Evolutionary conservation across 2,329 filamentous ascomycete species (phyloP), one percentile per base, ranked within the genome.

Genomic region (Neurospora crassa): DNA sequence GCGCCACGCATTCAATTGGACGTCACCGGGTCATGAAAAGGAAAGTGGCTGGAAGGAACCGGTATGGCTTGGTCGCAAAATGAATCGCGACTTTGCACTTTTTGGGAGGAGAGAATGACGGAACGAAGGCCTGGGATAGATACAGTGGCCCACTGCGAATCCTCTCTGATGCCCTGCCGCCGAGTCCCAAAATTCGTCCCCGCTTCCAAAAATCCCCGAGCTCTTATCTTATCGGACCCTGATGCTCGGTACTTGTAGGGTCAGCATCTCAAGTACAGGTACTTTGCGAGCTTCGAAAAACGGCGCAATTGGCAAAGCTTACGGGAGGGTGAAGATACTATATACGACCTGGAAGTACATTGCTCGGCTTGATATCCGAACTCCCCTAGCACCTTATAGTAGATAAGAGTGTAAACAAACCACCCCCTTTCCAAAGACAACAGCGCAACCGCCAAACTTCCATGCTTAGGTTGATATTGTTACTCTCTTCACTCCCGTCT

Each of bases 1-100:
- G 72, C 74, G 68, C 73, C 73, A 72, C 75, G 76, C 77, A 78
- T 78, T 71, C 76, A 78, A 76, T 77, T 73, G 78, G 70, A 63
- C 68, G 68, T 69, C 71, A 63, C 16, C 43, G 53, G 69, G 47
- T 59, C 74, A 74, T 73, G 42, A 69, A 74, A 67, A 67, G 68
- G 0, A 18, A 24, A 18, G 53, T 63, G 53, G 1, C 1, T 37
- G 53, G 1, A 1, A 37, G 1, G 29, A 37, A 63, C 5, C 1
- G 14, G 53, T 63, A 11, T 63, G 29, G 16, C 34, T 18, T 63
- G 53, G 53, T 63, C 53, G 53, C 53, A 63, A 63, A 63, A 63
- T 4, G 53, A 63, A 63, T 63, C 53, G 53, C 53, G 53, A 63
- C 53, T 63, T 63, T 10, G 29, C 16, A 63, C 53, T 63, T 63